Base-by-base conservation (phyloP, 2,329 filamentous ascomycete genomes). In the Penicillium sp. region DNA sequence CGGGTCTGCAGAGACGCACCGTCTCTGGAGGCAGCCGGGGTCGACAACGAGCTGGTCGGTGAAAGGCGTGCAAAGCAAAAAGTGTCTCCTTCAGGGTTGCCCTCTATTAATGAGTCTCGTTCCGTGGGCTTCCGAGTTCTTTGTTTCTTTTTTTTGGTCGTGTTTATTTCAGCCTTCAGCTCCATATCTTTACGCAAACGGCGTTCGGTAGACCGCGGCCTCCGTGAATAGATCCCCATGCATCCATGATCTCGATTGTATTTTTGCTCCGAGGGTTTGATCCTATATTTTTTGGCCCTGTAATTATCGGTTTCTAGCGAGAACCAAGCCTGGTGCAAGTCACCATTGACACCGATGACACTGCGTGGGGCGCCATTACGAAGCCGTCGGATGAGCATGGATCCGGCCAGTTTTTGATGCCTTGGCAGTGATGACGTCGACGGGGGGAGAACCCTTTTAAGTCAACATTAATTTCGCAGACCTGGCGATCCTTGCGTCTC, bases 41-140 rank as follows among this genome's bases (percentile, higher is more conserved):
- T 41, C 55, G 56, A 33, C 56, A 50, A 25, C 57, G 56, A 34
- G 53, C 33, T 27, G 58, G 46, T 51, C 52, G 53, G 18, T 51
- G 46, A 50, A 23, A 28, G 25, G 13, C 10, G 32, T 21, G n/a
- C 9, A 27, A 18, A 26, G 23, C n/a, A n/a, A 18, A 30, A 26
- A 36, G 43, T 47, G 49, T 50, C 39, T 50, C 33, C 26, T 15
- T 41, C n/a, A 23, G 11, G 8, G 14, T 18, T 44, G 29, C 30
- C 33, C 41, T 33, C 28, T n/a, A n/a, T n/a, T n/a, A n/a, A n/a
- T n/a, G n/a, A n/a, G n/a, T n/a, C n/a, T n/a, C n/a, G n/a, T n/a
- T n/a, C n/a, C n/a, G n/a, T n/a, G n/a, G n/a, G 19, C 19, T 33
- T 14, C 29, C 16, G 37, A n/a, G 4, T 31, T 35, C 9, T 8